These are phyloP conservation scores for Paramecium sexaurelia DNA, from an alignment of 73 alveolate species.

Conservation along the genomic window DNA sequence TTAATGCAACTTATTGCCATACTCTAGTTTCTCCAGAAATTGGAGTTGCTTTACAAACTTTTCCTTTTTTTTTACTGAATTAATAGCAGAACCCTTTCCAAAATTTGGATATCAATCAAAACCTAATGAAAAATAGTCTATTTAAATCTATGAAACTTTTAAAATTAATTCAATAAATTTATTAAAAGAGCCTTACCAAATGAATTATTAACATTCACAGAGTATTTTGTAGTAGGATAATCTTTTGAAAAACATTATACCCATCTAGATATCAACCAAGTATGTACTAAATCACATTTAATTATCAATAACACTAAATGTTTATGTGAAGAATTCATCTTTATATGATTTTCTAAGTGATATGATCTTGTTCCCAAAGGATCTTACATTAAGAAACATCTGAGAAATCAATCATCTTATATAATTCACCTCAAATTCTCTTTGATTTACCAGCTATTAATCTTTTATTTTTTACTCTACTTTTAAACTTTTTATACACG, in stretches of 20 bases:
- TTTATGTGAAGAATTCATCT: slow-evolving; percentile 97
- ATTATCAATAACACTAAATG: slow-evolving; percentile 96
- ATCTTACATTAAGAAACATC: slow-evolving; percentile 99
- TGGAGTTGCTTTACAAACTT: slow-evolving; percentile 98
- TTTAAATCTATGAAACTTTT: slow-evolving; percentile 93
- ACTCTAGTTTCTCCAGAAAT: slow-evolving; percentile 99
- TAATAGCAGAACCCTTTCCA: slow-evolving; percentile 98
- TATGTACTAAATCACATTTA: slow-evolving; percentile 99
- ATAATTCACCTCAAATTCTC: slow-evolving; percentile 99
- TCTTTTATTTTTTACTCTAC: slow-evolving; percentile 85
- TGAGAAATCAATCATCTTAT: slow-evolving; percentile 99
- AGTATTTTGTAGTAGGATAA: slow-evolving; percentile 98
- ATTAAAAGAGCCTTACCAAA: slow-evolving; percentile 98
- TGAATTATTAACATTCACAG: slow-evolving; percentile 98
- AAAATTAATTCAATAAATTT: slow-evolving; percentile 92
- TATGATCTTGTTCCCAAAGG: slow-evolving; percentile 99
- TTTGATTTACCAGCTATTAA: slow-evolving; percentile 98
- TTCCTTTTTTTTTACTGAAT: slow-evolving; percentile 95
- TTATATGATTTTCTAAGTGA: slow-evolving; percentile 93
- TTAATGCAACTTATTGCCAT: slow-evolving; percentile 99
- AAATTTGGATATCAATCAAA: slow-evolving; percentile 99
- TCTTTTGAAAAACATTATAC: slow-evolving; percentile 81
- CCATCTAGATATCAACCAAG: slow-evolving; percentile 98
- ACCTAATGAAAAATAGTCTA: slow-evolving; percentile 97
- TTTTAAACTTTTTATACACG: slow-evolving; percentile 63